Base-by-base conservation (phyloP, 768 basidiomycete species). In the Hortiboletus campestris region DNA sequence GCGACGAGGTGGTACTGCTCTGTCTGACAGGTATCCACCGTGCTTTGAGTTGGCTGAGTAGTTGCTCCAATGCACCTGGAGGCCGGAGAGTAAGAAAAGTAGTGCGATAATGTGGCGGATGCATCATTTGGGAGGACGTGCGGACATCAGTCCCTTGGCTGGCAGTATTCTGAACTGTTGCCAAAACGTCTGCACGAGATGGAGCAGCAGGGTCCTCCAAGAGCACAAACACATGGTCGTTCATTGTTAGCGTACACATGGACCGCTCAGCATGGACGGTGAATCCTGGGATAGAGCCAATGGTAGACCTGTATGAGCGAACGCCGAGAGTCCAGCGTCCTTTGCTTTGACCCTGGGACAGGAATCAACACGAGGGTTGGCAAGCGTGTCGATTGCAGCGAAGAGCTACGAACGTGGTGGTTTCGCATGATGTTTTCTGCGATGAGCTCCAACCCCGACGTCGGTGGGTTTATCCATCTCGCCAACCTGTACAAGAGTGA, bases 381-480 rank as follows among this genome's bases (percentile, higher is more conserved):
- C 25, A 25, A 53, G 59, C 43, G 59, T 49, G 39, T 63, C 58
- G 57, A 48, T 22, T 43, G 59, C 40, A 38, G 49, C 51, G 50
- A 55, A 56, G 32, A 49, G 25, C 51, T 41, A 71, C 79, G 59
- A 61, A 74, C 89, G 67, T 86, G 84, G 67, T 91, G 88, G 60
- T 91, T 91, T 36, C 78, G 74, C 2, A 76, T 56, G 43, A 92
- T 84, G 60, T 91, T 91, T 42, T 88, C 81, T 57, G 77, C 73
- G 35, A 91, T 84, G 46, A 86, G 78, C 48, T 85, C 80, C 20
- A 91, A 70, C 29, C 88, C 88, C 51, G 81, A 79, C 12, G 84
- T 78, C 4, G 90, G 89, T n/a, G 89, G 86, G 71, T 91, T 90
- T 29, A 85, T 80, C 90, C 89, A 91, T 60, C 90, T 81, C 41